phyloP scores from a whole-genome alignment of 331 rosid species.

The Telfairia occidentalis region DNA sequence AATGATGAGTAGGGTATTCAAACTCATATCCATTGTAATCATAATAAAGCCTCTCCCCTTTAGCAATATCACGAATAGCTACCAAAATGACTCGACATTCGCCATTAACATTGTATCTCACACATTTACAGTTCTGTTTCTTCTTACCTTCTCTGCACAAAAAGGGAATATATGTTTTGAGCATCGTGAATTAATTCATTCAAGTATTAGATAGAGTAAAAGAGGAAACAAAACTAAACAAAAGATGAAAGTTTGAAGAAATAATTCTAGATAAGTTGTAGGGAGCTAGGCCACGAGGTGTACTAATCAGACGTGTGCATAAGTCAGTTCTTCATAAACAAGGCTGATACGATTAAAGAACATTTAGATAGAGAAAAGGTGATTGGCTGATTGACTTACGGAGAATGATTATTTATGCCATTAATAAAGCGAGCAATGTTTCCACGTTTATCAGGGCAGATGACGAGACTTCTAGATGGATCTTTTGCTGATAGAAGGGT shows the following conservation, averaged over 20 bases:
- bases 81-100: constrained; percentile 69
- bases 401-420: constrained; percentile 70
- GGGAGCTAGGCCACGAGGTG: not conserved
- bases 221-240: not conserved
- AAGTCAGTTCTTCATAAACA: not conserved
- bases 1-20: constrained; percentile 67
- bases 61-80: constrained; percentile 68
- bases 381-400: constrained; percentile 32
- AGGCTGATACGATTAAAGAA: not conserved
- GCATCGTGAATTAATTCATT: constrained; percentile 11
- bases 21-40: constrained; percentile 74
- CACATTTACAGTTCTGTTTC: constrained; percentile 78
- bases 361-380: not conserved
- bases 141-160: constrained; percentile 71
- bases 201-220: not conserved
- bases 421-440: constrained; percentile 69
- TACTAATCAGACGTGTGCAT: not conserved
- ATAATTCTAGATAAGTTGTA: not conserved
- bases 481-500: constrained; percentile 46
- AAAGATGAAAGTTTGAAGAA: not conserved
- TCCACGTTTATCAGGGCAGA: constrained; percentile 65
- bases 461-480: constrained; percentile 40
- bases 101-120: constrained; percentile 59
- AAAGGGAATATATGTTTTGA: constrained; percentile 20
- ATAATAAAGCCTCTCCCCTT: constrained; percentile 79